Conservation (phyloP, 2,329 filamentous ascomycete genomes). For the Colletotrichum orchidophilum region DNA sequence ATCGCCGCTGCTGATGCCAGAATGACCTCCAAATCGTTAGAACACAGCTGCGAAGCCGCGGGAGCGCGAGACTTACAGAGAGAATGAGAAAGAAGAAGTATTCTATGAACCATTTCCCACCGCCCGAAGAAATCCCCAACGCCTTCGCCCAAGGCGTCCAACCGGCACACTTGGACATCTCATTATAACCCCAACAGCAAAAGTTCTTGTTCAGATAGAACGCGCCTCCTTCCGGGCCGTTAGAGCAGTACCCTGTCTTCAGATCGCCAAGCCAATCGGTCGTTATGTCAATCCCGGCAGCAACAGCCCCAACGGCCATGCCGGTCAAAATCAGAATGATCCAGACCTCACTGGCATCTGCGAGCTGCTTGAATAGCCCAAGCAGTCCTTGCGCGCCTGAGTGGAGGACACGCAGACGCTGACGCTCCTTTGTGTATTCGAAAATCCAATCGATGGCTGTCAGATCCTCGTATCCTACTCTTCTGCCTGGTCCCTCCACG, state of each 20-base stretch:
- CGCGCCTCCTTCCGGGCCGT: slow-evolving; percentile 76
- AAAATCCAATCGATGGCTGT: slow-evolving; percentile 99
- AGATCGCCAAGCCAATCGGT: slow-evolving; percentile 94
- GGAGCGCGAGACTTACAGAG: slow-evolving; percentile 66
- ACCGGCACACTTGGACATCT: slow-evolving; percentile 81
- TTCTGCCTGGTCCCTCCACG: slow-evolving; percentile 84
- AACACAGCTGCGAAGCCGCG: neutral
- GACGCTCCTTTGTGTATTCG: slow-evolving; percentile 95
- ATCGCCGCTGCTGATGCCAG: slow-evolving; percentile 83
- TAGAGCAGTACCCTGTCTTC: slow-evolving; percentile 88
- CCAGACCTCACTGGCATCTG: slow-evolving; percentile 93
- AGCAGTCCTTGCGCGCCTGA: slow-evolving; percentile 75
- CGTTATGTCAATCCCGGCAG: slow-evolving; percentile 88
- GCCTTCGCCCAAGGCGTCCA: slow-evolving; percentile 89
- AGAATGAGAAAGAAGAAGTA: slow-evolving; percentile 89
- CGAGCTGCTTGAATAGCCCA: slow-evolving; percentile 76
- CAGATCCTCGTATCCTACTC: slow-evolving; percentile 94
- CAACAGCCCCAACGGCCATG: slow-evolving; percentile 82
- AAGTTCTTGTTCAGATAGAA: slow-evolving; percentile 94
- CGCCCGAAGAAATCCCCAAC: slow-evolving; percentile 70
- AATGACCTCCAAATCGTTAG: slow-evolving; percentile 61
- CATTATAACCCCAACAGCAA: slow-evolving; percentile 93
- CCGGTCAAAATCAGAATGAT: slow-evolving; percentile 87
- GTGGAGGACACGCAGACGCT: slow-evolving; percentile 81
- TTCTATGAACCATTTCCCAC: slow-evolving; percentile 82